Evolutionary conservation across 345 rosid genomes (phyloP), one percentile per base, ranked within the genome.

Genomic region (Moringa oleifera): DNA sequence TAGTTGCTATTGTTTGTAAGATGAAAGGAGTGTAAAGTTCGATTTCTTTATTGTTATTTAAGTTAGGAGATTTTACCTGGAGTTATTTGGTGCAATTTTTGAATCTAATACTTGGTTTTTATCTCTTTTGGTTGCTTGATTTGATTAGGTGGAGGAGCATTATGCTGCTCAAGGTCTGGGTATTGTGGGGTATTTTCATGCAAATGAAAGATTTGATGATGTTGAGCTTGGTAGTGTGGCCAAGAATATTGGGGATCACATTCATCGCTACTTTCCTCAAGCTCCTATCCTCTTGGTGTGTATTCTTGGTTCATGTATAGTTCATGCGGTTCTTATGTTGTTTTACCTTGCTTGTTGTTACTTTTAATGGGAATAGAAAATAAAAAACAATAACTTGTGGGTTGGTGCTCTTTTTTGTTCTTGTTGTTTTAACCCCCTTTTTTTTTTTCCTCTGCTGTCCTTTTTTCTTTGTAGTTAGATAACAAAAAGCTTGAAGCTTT

Each of bases 141-240:
- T 68, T 67, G 57, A 68, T 37, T 79, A 91, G 97, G 77, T 88
- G 55, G 96, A 91, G 72, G 94, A 94, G 79, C 76, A 86, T 65
- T 90, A 77, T 70, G 77, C 73, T 59, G 73, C 88, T n/a, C 75
- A 82, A 70, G 96, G 96, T 31, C 55, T 90, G 50, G 77, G 87
- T 46, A 79, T 94, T 41, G 95, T 90, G 62, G 97, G 99, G 0
- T 91, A 94, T 66, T 94, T 85, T 59, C 96, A 94, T 61, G 99
- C 95, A 13, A 94, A 94, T 55, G 99, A 94, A 82, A 85, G 95
- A 80, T 80, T 76, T 20, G 88, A 88, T 72, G 95, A 95, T 64
- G 54, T 55, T 0, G 95, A 87, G 70, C 93, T 91, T 22, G 80
- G 84, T 64, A 77, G 69, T 41, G 73, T 95, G 23, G 95, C 93